Conservation (phyloP, 176 grass and related monocot species). For the Metroxylon sagu region DNA sequence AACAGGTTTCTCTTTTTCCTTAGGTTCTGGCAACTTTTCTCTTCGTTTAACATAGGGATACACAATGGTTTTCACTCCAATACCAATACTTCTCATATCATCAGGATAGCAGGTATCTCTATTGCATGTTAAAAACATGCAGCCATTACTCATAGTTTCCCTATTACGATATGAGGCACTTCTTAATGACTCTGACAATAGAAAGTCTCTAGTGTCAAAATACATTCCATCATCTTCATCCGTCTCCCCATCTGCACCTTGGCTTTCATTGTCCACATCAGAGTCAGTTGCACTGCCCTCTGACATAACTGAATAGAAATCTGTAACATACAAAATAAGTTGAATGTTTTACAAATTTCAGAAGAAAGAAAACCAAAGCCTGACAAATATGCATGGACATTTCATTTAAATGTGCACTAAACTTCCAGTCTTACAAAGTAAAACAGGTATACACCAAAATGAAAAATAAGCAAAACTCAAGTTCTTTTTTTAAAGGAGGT, state of each 20-base stretch:
- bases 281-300: slow-evolving; percentile 80
- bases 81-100: slow-evolving; percentile 8
- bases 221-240: slow-evolving; percentile 76
- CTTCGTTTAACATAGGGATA: slow-evolving; percentile 62
- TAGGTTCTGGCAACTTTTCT: slow-evolving; percentile 79
- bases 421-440: too few relatives aligned
- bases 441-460: too few relatives aligned
- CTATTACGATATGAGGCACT: slow-evolving; percentile 69
- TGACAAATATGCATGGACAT: too few relatives aligned
- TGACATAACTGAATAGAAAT: slow-evolving; percentile 96
- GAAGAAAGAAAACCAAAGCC: too few relatives aligned
- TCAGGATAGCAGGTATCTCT: slow-evolving; percentile 15
- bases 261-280: slow-evolving; percentile 81
- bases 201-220: slow-evolving; percentile 83
- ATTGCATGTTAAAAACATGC: slow-evolving; percentile 32
- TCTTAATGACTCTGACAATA: slow-evolving; percentile 65
- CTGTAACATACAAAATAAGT: slow-evolving; percentile 33
- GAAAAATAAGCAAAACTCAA: too few relatives aligned
- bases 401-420: too few relatives aligned
- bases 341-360: neutral
- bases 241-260: slow-evolving; percentile 66
- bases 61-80: slow-evolving; percentile 29
- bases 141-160: slow-evolving; percentile 44
- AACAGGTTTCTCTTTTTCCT: slow-evolving; percentile 87
- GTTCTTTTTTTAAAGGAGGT: too few relatives aligned